Base-by-base conservation (phyloP, 768 basidiomycete genomes). In the Leccinum truebloodii region DNA sequence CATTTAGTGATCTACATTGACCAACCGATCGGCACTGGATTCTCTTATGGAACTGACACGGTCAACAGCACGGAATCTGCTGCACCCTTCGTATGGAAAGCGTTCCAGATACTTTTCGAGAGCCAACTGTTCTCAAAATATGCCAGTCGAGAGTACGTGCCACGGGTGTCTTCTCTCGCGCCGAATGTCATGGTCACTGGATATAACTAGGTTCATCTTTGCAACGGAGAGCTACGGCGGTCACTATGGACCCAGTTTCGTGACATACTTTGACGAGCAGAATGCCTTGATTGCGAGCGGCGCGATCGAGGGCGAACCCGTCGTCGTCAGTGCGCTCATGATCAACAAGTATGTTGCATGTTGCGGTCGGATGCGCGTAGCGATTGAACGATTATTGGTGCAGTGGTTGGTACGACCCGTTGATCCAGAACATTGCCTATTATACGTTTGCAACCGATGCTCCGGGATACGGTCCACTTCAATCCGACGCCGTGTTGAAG, bases 141-240 rank as follows among this genome's bases (percentile, higher is more conserved):
- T 63, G 64, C 79, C 58, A 51, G 77, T 39, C 75, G 85, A 65
- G 83, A 87, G 85, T 84, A 63, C 46, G 81, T 70, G 61, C 12
- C 39, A 14, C 10, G 8, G 2, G 8, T 37, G 0, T 46, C 5
- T n/a, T n/a, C 14, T 54, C 6, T 28, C 6, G 30, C 18, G 9
- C 18, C 49, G 7, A 14, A 52, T 16, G 14, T 16, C 28, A 18
- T 20, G 4, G 22, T 56, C 26, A 55, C 7, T 53, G 20, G 18
- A 30, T n/a, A 44, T 39, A 0, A 22, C n/a, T 41, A 86, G 86
- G 64, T 86, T 88, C 63, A 81, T 86, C 39, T 79, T 88, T 51
- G 79, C 84, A 2, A 86, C 86, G 6, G 86, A 89, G 67, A 86
- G 84, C 55, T 89, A 86, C 58, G 87, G 87, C 6, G 86, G 86